phyloP scores from a whole-genome alignment of 202 grass and related monocot species.

The Saccharum hybrid region DNA sequence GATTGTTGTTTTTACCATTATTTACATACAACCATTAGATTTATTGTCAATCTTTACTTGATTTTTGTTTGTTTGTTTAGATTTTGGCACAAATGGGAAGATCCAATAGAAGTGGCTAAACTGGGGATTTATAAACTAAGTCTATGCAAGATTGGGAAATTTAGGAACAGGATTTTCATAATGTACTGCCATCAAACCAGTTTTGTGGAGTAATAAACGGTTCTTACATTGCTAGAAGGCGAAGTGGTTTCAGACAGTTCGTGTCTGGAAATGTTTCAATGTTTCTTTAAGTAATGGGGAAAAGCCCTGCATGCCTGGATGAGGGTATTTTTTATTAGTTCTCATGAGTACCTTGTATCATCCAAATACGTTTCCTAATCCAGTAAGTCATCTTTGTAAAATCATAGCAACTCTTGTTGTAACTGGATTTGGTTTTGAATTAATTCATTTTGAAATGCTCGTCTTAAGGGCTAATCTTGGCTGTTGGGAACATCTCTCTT shows the following conservation, averaged over 20 bases:
- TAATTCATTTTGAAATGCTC: background rate
- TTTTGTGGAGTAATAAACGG: conserved; percentile 19
- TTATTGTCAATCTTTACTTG: conserved; percentile 8
- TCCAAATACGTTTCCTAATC: conserved; percentile 25
- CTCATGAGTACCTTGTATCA: background rate
- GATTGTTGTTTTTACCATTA: background rate
- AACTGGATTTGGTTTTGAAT: background rate
- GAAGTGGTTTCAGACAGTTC: conserved; percentile 6
- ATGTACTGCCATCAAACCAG: conserved; percentile 4
- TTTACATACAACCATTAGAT: background rate
- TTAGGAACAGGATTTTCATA: conserved; percentile 22
- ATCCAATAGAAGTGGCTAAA: conserved; percentile 18
- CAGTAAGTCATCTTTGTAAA: conserved; percentile 17
- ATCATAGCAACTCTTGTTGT: background rate
- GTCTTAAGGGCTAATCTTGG: background rate
- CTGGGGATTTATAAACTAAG: background rate
- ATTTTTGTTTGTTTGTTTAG: background rate
- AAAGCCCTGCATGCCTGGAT: background rate
- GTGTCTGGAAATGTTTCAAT: background rate
- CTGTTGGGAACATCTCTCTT: background rate
- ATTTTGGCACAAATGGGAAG: conserved; percentile 5
- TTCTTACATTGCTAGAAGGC: conserved; percentile 14
- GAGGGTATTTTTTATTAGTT: conserved; percentile 2
- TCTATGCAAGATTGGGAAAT: background rate
- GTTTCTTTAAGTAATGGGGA: background rate